These are phyloP conservation scores for Immersiporthe knoxdaviesiana DNA, from an alignment of 2,329 filamentous ascomycete genomes.

Conservation along the genomic window DNA sequence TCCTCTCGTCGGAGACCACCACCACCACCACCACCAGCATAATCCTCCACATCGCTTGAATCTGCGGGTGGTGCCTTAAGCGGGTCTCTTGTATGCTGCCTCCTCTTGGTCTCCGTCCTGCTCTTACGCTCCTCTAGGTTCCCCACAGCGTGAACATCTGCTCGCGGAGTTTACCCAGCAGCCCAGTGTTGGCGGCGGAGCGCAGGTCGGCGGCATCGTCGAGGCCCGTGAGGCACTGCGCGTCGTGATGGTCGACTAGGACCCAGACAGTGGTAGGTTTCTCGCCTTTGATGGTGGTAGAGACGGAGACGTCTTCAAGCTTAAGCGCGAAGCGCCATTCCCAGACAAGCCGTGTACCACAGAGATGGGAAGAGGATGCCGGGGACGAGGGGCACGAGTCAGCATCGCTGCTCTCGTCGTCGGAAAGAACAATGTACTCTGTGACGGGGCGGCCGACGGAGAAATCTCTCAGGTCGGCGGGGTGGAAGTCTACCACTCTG, in stretches of 20 bases:
- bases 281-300: constrained; percentile 33
- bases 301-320: constrained; percentile 70
- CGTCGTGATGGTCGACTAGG: constrained; percentile 64
- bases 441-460: constrained; percentile 50
- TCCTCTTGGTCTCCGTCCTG: constrained; percentile 36
- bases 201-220: constrained; percentile 62
- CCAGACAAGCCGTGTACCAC: constrained; percentile 54
- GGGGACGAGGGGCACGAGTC: constrained; percentile 35
- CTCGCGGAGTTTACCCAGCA: constrained; percentile 63
- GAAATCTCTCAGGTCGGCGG: constrained; percentile 72
- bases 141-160: constrained; percentile 84
- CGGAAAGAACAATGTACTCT: constrained; percentile 57
- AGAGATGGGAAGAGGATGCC: constrained; percentile 26
- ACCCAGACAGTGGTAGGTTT: constrained; percentile 63
- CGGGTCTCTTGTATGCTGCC: constrained; percentile 5
- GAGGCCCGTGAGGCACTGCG: constrained; percentile 51
- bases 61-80: constrained; percentile 41
- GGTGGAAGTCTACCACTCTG: constrained; percentile 82
- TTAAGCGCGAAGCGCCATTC: constrained; percentile 84
- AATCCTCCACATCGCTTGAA: constrained; percentile 43
- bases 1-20: constrained; percentile 31
- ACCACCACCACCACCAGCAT: constrained; percentile 25
- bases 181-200: constrained; percentile 42
- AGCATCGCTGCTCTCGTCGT: constrained; percentile 41
- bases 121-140: constrained; percentile 74